Conservation (phyloP, 345 rosid genomes). For the Dimocarpus longan region DNA sequence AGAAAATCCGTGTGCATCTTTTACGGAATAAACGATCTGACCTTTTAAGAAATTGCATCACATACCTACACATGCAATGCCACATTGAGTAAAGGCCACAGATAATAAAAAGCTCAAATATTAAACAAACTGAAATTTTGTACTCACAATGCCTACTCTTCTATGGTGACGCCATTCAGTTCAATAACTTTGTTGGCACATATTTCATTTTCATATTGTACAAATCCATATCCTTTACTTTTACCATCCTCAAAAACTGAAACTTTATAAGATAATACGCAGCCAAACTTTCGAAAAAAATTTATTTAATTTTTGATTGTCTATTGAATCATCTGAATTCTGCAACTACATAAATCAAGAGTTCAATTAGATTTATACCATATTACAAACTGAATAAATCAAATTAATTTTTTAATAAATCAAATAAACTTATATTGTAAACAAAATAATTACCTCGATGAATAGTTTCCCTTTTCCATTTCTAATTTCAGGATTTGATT, state of each 20-base stretch:
- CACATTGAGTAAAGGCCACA: too few relatives aligned
- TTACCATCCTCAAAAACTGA: background rate
- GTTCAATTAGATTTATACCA: too few relatives aligned
- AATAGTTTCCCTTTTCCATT: slow-evolving; percentile 12
- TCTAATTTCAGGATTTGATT: background rate
- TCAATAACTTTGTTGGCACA: background rate
- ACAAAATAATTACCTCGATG: background rate
- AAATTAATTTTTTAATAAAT: too few relatives aligned
- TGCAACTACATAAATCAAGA: background rate
- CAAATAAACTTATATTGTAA: too few relatives aligned
- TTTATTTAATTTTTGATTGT: background rate
- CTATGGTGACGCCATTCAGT: background rate
- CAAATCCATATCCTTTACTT: slow-evolving; percentile 18
- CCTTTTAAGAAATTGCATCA: background rate
- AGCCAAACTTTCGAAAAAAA: slow-evolving; percentile 7
- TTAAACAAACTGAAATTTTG: background rate
- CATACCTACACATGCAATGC: background rate
- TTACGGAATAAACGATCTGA: background rate
- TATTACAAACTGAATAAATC: too few relatives aligned
- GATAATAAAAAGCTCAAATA: too few relatives aligned
- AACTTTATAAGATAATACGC: background rate
- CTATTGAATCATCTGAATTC: slow-evolving; percentile 7
- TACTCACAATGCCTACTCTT: slow-evolving; percentile 12
- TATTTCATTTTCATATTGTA: slow-evolving; percentile 1
- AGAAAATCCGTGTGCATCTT: slow-evolving; percentile 7